Evolutionary conservation across 2,329 filamentous ascomycete species (phyloP).

Genomic region (Penicillium sp.): DNA sequence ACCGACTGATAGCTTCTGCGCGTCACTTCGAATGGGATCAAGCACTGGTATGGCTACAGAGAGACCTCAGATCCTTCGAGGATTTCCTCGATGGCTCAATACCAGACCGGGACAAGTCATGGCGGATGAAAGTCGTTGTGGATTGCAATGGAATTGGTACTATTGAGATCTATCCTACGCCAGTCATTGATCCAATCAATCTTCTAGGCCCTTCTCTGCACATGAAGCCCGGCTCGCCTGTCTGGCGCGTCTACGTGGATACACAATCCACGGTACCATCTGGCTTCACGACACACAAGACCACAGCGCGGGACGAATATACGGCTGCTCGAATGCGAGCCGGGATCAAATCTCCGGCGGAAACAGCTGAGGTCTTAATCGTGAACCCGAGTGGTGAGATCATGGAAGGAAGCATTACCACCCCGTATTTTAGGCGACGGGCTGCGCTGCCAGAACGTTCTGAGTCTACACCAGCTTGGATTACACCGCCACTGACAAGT

Average conservation of each 20-base stretch:
- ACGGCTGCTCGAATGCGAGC: conserved; percentile 64
- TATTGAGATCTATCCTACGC: conserved; percentile 34
- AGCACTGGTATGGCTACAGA: conserved; percentile 31
- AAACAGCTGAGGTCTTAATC: conserved; percentile 69
- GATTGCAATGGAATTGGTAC: conserved; percentile 29
- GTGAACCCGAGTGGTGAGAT: conserved; percentile 63
- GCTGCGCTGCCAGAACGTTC: background rate
- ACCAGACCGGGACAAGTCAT: conserved; percentile 33
- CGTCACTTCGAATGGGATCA: conserved; percentile 49
- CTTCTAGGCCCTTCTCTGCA: conserved; percentile 27
- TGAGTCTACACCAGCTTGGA: conserved; percentile 55
- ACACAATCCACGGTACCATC: conserved; percentile 50
- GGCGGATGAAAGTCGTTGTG: conserved; percentile 40
- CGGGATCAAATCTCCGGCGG: conserved; percentile 47
- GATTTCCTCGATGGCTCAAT: conserved; percentile 32
- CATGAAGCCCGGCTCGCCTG: conserved; percentile 9
- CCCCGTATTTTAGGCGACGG: conserved; percentile 73
- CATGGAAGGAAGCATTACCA: conserved; percentile 84
- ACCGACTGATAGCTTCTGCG: conserved; percentile 66
- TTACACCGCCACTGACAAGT: conserved; percentile 71
- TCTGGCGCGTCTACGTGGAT: conserved; percentile 56
- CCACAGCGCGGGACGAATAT: conserved; percentile 70
- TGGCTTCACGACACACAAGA: conserved; percentile 82
- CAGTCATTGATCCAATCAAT: conserved; percentile 24
- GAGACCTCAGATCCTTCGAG: conserved; percentile 30